Percentiles rank a stretch among this genome's conserved stretches.
phyloP scores from a whole-genome alignment of 345 rosid species.

The Pseudoturritis turrita region DNA sequence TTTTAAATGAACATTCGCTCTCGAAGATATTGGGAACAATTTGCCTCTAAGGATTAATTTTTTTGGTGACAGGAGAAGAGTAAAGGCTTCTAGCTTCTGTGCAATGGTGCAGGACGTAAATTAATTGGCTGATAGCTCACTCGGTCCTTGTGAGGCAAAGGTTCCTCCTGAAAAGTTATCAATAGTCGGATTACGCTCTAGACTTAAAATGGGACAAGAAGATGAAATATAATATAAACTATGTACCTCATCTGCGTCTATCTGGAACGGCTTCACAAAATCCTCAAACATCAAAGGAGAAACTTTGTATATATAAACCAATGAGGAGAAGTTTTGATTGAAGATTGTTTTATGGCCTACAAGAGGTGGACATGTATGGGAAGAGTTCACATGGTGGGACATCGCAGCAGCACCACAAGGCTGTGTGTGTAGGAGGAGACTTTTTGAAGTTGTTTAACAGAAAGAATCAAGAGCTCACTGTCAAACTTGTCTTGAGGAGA shows the following conservation, averaged over 20 bases:
- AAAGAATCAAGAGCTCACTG: not conserved
- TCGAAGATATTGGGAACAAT: not conserved
- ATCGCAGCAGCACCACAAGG: not conserved
- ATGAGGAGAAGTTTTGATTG: not conserved
- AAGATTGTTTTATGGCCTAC: not conserved
- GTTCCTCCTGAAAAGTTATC: slow-evolving; percentile 54
- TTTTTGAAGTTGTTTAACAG: slow-evolving; percentile 1
- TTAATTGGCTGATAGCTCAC: slow-evolving; percentile 70
- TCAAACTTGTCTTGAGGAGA: not conserved
- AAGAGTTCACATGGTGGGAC: not conserved
- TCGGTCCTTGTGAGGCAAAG: slow-evolving; percentile 58
- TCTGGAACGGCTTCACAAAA: slow-evolving; percentile 81
- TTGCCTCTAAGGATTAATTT: too few relatives aligned
- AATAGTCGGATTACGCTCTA: not conserved
- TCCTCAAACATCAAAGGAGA: slow-evolving; percentile 81
- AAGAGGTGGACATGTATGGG: not conserved
- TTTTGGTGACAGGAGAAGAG: not conserved
- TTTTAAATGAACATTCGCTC: not conserved
- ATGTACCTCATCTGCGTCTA: slow-evolving; percentile 62
- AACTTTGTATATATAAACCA: slow-evolving; percentile 18
- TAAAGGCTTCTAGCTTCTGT: slow-evolving; percentile 43
- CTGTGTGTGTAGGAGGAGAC: not conserved
- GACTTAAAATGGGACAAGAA: not conserved
- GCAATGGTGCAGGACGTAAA: slow-evolving; percentile 76
- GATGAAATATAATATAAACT: not conserved